These are phyloP conservation scores for Mortierella hygrophila DNA, from an alignment of 192 early-diverging fungal genomes.

Conservation along the genomic window DNA sequence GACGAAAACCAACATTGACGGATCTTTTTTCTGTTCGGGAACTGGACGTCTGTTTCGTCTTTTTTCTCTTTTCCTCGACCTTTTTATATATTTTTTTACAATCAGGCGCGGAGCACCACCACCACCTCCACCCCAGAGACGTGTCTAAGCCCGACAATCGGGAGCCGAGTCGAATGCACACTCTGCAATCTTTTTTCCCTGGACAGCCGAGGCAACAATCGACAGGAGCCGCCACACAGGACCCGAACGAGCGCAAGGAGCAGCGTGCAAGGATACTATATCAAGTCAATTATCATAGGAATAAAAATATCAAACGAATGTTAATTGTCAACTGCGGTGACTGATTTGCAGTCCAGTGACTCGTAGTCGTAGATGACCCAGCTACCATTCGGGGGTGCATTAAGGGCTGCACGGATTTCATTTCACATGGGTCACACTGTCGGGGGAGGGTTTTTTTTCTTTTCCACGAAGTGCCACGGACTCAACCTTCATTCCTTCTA, in stretches of 20 bases:
- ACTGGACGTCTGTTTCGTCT: conserved; percentile 27
- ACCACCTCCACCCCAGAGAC: conserved; percentile 56
- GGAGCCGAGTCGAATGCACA: not conserved
- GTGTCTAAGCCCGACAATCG: conserved; percentile 28
- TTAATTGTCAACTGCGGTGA: too few relatives aligned
- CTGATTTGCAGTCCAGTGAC: not conserved
- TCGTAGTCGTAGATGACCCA: not conserved
- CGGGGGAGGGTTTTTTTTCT: too few relatives aligned
- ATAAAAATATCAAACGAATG: too few relatives aligned
- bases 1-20: conserved; percentile 40
- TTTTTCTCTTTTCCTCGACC: conserved; percentile 21
- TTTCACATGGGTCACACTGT: not conserved
- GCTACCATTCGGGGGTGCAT: not conserved
- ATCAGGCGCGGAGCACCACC: conserved; percentile 50
- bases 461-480: not conserved
- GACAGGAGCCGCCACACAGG: not conserved
- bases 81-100: not conserved
- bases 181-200: not conserved
- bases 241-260: not conserved
- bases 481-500: too few relatives aligned
- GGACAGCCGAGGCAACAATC: conserved; percentile 7
- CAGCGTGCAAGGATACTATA: too few relatives aligned
- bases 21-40: conserved; percentile 44
- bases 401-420: conserved; percentile 4
- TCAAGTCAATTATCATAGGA: too few relatives aligned